A percentile compares a stretch with the other conserved stretches of the same genome.
These are phyloP conservation scores for Aspergillus intermedius DNA, from an alignment of 2,329 filamentous ascomycete genomes.

Conservation along the genomic window DNA sequence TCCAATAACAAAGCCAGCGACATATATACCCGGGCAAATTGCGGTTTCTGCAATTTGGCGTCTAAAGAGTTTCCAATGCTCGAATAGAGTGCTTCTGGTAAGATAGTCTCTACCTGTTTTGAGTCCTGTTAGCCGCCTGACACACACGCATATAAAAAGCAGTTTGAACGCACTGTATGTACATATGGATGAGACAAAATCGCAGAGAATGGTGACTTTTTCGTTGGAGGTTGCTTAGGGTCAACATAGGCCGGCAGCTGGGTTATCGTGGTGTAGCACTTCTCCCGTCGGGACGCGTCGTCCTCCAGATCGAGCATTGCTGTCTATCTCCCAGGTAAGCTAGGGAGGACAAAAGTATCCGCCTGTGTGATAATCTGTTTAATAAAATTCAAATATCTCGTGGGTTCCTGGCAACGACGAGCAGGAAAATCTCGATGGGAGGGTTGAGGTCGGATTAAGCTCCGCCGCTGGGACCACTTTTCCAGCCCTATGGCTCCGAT, in stretches of 20 bases:
- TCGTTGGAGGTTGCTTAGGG: constrained; percentile 61
- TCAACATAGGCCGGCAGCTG: constrained; percentile 63
- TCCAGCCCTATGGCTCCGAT: constrained; percentile 10
- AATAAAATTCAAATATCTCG: too few relatives aligned
- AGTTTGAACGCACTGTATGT: constrained; percentile 51
- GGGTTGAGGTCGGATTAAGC: constrained; percentile 6
- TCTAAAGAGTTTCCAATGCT: constrained; percentile 50
- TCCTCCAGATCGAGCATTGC: constrained; percentile 42
- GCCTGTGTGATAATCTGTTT: too few relatives aligned
- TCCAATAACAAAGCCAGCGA: constrained; percentile 65
- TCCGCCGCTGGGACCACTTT: constrained; percentile 2
- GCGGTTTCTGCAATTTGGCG: constrained; percentile 29
- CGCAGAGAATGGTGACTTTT: constrained; percentile 68
- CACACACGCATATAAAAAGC: neutral
- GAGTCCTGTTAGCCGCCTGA: constrained; percentile 38
- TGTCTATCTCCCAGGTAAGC: neutral
- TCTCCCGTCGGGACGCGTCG: constrained; percentile 40
- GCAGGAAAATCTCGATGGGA: constrained; percentile 1
- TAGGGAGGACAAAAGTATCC: too few relatives aligned
- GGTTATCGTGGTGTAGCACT: constrained; percentile 68
- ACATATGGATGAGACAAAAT: constrained; percentile 61
- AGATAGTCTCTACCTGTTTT: constrained; percentile 54
- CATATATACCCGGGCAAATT: constrained; percentile 66
- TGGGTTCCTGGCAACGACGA: neutral
- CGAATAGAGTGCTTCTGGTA: constrained; percentile 59